Conservation (phyloP, 768 basidiomycete species). For the Hysterangium stoloniferum region DNA sequence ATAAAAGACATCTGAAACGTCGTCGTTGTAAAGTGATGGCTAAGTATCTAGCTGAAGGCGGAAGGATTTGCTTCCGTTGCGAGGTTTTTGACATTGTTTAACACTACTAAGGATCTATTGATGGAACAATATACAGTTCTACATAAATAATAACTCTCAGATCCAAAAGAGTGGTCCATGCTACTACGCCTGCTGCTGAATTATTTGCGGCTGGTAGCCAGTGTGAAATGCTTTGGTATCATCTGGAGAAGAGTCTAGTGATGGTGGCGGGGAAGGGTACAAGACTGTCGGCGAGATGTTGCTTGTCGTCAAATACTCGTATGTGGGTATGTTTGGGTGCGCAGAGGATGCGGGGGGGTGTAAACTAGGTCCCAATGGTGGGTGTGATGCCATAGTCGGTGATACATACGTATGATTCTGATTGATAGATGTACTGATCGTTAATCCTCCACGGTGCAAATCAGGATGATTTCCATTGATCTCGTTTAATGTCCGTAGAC, state of each 20-base stretch:
- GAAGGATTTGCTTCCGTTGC: too few relatives aligned
- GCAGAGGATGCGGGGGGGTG: background rate
- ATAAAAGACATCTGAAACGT: background rate
- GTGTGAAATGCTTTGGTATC: constrained; percentile 1
- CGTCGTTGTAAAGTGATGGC: background rate
- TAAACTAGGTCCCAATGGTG: background rate
- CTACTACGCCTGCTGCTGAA: constrained; percentile 8
- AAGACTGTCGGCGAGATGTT: constrained; percentile 22
- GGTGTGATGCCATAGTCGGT: constrained; percentile 4
- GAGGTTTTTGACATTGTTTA: too few relatives aligned
- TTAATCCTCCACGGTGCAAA: background rate
- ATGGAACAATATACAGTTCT: background rate
- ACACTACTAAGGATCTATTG: too few relatives aligned
- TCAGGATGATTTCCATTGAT: background rate
- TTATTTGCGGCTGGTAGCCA: background rate
- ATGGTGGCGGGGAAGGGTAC: constrained; percentile 34
- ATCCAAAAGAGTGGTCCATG: background rate
- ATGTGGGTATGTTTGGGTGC: constrained; percentile 16
- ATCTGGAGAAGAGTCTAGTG: constrained; percentile 30
- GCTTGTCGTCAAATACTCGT: constrained; percentile 7
- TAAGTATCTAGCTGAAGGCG: background rate
- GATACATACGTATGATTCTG: constrained; percentile 9
- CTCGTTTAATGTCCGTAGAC: constrained; percentile 2
- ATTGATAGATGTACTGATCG: constrained; percentile 7
- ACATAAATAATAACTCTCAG: background rate